These are phyloP conservation scores for Coprinopsis strossmayeri DNA, from an alignment of 768 basidiomycete species.

Conservation along the genomic window DNA sequence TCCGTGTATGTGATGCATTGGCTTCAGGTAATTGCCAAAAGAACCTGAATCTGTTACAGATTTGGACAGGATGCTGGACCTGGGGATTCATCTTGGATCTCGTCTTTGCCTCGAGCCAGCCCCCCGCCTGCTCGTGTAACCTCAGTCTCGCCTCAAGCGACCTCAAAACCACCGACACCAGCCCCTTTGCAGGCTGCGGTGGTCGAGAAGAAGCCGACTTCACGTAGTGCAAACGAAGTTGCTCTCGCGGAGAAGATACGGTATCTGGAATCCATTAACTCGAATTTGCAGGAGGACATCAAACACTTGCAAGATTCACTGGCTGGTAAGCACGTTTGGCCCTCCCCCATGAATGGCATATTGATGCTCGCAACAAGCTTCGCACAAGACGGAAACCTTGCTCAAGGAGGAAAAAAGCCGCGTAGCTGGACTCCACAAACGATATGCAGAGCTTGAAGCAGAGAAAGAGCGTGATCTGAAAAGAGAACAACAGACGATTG, in stretches of 20 bases:
- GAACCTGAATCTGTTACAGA: conserved; percentile 1
- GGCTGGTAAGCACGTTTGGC: conserved; percentile 20
- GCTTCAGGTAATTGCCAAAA: not conserved
- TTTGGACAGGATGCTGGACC: conserved; percentile 42
- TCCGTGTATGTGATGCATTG: conserved; percentile 54
- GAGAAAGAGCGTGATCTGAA: conserved; percentile 29
- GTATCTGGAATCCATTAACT: conserved; percentile 6
- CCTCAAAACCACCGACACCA: conserved; percentile 12
- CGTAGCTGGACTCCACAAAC: conserved; percentile 23
- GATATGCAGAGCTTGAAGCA: conserved; percentile 20
- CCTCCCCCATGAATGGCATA: not conserved
- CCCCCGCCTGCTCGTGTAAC: conserved; percentile 27
- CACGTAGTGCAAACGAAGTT: conserved; percentile 7
- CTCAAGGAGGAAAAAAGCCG: conserved; percentile 28
- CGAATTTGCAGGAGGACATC: conserved; percentile 19
- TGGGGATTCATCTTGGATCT: conserved; percentile 54
- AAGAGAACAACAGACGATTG: conserved; percentile 68
- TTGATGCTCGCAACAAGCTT: conserved; percentile 18
- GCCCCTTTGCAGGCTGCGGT: not conserved
- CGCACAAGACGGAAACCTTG: conserved; percentile 24
- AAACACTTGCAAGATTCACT: conserved; percentile 24
- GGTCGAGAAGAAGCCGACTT: not conserved
- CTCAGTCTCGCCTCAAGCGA: conserved; percentile 7
- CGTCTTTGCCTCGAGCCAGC: conserved; percentile 44
- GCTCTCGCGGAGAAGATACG: conserved; percentile 11